Evolutionary conservation across 2,329 filamentous ascomycete genomes (phyloP), one percentile per base, ranked within the genome.

Genomic region (Zymoseptoria pseudotritici): DNA sequence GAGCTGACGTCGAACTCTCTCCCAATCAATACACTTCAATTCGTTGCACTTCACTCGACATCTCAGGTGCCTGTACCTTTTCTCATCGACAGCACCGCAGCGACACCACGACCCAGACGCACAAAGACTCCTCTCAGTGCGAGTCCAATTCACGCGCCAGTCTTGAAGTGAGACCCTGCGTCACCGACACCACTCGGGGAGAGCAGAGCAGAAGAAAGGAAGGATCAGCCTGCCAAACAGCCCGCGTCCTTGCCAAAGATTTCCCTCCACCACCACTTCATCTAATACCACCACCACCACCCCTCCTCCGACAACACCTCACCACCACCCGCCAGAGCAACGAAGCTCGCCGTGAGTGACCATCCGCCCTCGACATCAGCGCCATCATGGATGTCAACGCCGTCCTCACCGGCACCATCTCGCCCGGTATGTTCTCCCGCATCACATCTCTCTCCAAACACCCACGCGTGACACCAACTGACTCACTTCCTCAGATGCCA

Each of bases 351-450:
- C 56, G 46, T 57, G 54, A 58, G 17, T 9, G 19, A 53, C 22
- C 51, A 20, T 13, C 10, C 49, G 20, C 52, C 54, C n/a, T 49
- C 31, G 24, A 56, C 53, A 42, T 42, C 54, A 36, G 24, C 58
- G 62, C 63, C 69, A 91, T 85, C 81, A 92, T 95, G 89, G 91
- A 97, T 82, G 95, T 97, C 82, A 96, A 93, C 82, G 88, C 91
- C 81, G 93, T 99, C 82, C 89, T 99, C 82, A 86, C 91, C 79
- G 93, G 92, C 82, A 97, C 94, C 77, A 86, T 97, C 80, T 95
- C 92, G 74, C 84, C 92, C 75, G 93, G 94, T 97, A 81, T 77
- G 88, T 29, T 2, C 72, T 50, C 58, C 60, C 60, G 58, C 58
- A 29, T 58, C 54, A 21, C 58, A 42, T 17, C 57, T 24, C 31